These are phyloP conservation scores for Apophysomyces elegans DNA, from an alignment of 371 early-diverging fungal genomes.

Conservation along the genomic window DNA sequence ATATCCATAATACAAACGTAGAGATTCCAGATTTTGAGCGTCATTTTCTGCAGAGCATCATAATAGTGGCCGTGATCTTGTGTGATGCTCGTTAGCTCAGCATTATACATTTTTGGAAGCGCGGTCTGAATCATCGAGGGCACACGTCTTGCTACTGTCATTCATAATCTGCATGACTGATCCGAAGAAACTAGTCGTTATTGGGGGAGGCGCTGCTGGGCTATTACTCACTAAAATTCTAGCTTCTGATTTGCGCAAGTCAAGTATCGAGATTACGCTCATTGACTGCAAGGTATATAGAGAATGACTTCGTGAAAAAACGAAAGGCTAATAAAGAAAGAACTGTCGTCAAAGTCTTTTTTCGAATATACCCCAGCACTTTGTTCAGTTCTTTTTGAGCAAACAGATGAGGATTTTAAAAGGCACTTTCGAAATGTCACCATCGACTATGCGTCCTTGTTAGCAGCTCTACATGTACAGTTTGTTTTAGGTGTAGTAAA, in stretches of 20 bases:
- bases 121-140: too few species aligned
- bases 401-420: slow-evolving; percentile 27
- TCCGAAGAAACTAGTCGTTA: slow-evolving; percentile 29
- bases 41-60: too few species aligned
- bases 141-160: too few species aligned
- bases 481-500: slow-evolving; percentile 32
- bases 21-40: too few species aligned
- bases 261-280: slow-evolving; percentile 35
- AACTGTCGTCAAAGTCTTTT: slow-evolving; percentile 26
- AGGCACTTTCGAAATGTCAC: slow-evolving; percentile 31
- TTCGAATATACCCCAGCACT: slow-evolving; percentile 47
- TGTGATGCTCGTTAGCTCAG: too few species aligned
- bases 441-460: slow-evolving; percentile 23
- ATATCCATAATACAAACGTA: too few species aligned
- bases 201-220: slow-evolving; percentile 49
- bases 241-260: slow-evolving; percentile 15
- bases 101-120: too few species aligned
- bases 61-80: too few species aligned
- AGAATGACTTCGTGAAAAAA: too few species aligned
- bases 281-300: slow-evolving; percentile 40
- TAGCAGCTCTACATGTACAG: slow-evolving; percentile 18
- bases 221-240: slow-evolving; percentile 35
- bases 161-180: neutral
- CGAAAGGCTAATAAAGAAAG: neutral
- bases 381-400: slow-evolving; percentile 38